phyloP scores from a whole-genome alignment of 1,139 yeast genomes.

The Magnusiomyces paraingens region DNA sequence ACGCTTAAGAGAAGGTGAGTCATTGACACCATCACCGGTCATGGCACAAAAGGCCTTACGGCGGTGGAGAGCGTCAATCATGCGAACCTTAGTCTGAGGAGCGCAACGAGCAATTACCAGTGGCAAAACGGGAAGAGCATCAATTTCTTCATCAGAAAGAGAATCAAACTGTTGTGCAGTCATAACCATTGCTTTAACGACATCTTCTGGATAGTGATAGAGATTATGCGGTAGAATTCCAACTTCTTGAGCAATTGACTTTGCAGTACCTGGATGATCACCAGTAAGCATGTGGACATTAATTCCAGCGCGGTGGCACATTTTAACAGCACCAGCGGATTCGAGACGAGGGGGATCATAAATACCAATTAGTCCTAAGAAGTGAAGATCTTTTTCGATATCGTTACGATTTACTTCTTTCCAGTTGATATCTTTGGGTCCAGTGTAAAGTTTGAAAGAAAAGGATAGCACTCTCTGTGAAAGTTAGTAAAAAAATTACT shows the following conservation, averaged over 20 bases:
- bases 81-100: slow-evolving; percentile 76
- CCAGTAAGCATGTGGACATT: slow-evolving; percentile 84
- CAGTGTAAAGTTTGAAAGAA: slow-evolving; percentile 34
- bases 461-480: slow-evolving; percentile 57
- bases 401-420: slow-evolving; percentile 40
- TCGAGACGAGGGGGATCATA: slow-evolving; percentile 80
- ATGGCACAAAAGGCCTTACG: slow-evolving; percentile 66
- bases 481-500: not conserved
- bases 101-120: slow-evolving; percentile 81
- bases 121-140: slow-evolving; percentile 62
- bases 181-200: slow-evolving; percentile 65
- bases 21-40: slow-evolving; percentile 89
- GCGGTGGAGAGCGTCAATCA: slow-evolving; percentile 78
- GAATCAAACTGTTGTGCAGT: slow-evolving; percentile 69
- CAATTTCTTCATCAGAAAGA: slow-evolving; percentile 56
- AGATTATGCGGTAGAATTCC: slow-evolving; percentile 72
- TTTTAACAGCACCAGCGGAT: slow-evolving; percentile 58
- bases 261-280: slow-evolving; percentile 78
- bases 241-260: slow-evolving; percentile 77
- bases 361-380: slow-evolving; percentile 69
- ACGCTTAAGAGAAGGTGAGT: slow-evolving; percentile 71
- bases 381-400: slow-evolving; percentile 51
- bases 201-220: slow-evolving; percentile 56
- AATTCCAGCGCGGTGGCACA: slow-evolving; percentile 71
- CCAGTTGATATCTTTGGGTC: slow-evolving; percentile 18